Evolutionary conservation across 1,139 yeast genomes (phyloP), one percentile per base, ranked within the genome.

Genomic region (Yamadazyma sp.): DNA sequence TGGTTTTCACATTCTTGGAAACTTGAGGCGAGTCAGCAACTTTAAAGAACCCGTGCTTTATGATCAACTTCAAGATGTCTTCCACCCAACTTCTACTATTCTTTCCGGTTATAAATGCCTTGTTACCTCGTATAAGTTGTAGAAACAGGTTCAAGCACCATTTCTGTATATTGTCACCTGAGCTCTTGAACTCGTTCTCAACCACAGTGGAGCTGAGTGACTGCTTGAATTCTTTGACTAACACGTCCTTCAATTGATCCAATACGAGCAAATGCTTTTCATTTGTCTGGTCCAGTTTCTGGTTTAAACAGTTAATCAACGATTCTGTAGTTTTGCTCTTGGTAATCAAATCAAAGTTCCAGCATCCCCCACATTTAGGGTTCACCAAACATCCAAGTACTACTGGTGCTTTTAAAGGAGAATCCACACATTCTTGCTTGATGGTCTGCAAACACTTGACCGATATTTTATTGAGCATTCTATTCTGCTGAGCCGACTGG

Each of bases 271-370:
- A 44, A 12, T 29, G 20, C 20, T 41, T 38, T n/a, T 24, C 21
- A 17, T 32, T 36, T 13, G 29, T 25, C 8, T 33, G 18, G 14
- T 45, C 44, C 5, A 46, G 50, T 6, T 51, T 39, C 12, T 50
- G 52, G 22, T 48, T 49, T 26, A 76, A 59, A 37, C 45, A 64
- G 36, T 43, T 78, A 43, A 70, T 43, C 15, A 87, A 62, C n/a
- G 64, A 61, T 37, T 79, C 82, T 11, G 79, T 64, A 0, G 89
- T 78, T 55, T 82, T 86, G 0, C 92, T 68, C 53, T 85, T 88
- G 4, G 96, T 85, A 23, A 86, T 58, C 44, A 77, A 72, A 58
- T 92, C 97, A 61, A 90, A 89, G 48, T 82, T 82, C 76, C 76
- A 70, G 34, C 84, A 69, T 3, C 86, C 80, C 8, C 87, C 86